phyloP scores from a whole-genome alignment of 257 asterid species.

The Solanum virginianum region DNA sequence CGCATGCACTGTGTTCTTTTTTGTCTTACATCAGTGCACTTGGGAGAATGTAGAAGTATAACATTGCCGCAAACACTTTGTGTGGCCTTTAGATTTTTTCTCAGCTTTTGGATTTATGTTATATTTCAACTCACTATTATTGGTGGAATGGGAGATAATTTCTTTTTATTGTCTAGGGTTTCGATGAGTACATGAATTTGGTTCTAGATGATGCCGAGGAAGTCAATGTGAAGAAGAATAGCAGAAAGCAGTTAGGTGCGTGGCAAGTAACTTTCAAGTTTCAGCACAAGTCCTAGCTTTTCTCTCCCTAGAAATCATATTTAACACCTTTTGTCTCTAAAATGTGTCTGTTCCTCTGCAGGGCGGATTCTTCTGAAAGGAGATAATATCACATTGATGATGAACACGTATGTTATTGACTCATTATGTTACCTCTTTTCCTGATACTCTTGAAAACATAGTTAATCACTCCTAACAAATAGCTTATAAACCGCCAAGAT shows the following conservation, averaged over 20 bases:
- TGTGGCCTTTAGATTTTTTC: neutral
- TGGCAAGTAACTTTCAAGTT: neutral
- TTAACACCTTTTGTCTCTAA: neutral
- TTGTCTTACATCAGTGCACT: neutral
- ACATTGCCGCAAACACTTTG: neutral
- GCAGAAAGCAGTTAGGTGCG: neutral
- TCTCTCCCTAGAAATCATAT: neutral
- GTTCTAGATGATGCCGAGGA: neutral
- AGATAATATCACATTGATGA: neutral
- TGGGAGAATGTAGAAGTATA: neutral
- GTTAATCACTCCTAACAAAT: neutral
- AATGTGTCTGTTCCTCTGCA: neutral
- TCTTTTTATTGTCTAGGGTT: neutral
- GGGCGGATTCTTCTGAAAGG: neutral
- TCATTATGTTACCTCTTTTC: neutral
- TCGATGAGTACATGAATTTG: constrained; percentile 1
- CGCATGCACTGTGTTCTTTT: neutral
- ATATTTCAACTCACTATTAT: neutral
- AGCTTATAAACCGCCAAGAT: neutral
- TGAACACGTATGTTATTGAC: neutral
- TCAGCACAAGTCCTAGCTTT: neutral
- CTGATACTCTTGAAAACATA: neutral
- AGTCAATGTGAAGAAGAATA: neutral
- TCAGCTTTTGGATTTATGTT: neutral
- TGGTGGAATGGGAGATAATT: neutral